Evolutionary conservation across 768 basidiomycete species (phyloP), one percentile per base, ranked within the genome.

Genomic region (Pholiota conissans): DNA sequence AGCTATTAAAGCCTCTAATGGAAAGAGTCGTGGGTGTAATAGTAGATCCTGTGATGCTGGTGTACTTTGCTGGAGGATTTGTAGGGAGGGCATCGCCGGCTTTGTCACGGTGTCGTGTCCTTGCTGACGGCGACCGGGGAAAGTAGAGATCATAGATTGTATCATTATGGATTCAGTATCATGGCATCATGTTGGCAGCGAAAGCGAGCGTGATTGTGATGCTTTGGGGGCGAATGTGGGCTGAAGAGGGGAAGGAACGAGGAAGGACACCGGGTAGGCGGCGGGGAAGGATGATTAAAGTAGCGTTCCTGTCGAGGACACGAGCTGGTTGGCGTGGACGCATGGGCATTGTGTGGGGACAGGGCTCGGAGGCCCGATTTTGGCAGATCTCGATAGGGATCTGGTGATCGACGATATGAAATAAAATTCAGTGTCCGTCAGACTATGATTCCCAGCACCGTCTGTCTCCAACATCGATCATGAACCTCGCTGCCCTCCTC

Each of bases 401-500:
- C 63, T 61, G 29, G 60, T 59, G 63, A 64, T 64, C 63, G 63
- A 61, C 63, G 63, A 60, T 56, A 59, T 59, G 46, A 56, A 59
- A 59, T 52, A 32, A 58, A 59, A 58, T 59, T 55, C 53, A 54
- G 61, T 30, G 49, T 52, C 35, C 58, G 58, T 60, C 51, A 55
- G 54, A 47, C 52, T 55, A 50, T 11, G 28, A 10, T 59, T 62
- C 61, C 61, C 59, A 45, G 42, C 42, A 45, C 18, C 42, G 42
- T 45, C 42, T 45, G 42, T 59, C 57, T 35, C 35, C 42, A 52
- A 3, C 46, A 46, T 39, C 65, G 28, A 56, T 45, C 67, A 89
- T 89, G 87, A 87, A 89, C 72, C 85, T 90, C 63, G 83, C 84
- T 22, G 83, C 77, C 67, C 79, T 90, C 56, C 74, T 90, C 24